Evolutionary conservation across 805 yeast genomes (phyloP).

Genomic region (Yarrowia sp.): DNA sequence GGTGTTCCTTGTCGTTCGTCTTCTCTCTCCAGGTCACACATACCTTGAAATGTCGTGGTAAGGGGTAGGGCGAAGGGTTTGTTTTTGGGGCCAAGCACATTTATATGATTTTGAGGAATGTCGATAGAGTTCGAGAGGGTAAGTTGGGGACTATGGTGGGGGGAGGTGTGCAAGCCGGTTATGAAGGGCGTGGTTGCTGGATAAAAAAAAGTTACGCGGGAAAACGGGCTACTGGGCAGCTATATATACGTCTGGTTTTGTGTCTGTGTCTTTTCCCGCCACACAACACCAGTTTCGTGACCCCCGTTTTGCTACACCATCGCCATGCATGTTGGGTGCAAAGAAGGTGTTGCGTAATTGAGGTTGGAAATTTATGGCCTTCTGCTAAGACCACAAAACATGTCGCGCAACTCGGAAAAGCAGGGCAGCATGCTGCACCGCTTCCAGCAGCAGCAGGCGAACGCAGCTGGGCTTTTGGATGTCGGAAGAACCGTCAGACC

Average conservation of each 20-base stretch:
- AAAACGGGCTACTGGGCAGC: too few relatives aligned
- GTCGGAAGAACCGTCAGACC: constrained; percentile 61
- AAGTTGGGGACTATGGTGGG: constrained; percentile 8
- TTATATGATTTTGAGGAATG: constrained; percentile 23
- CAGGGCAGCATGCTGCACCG: constrained; percentile 69
- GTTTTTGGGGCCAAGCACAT: constrained; percentile 16
- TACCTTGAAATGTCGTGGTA: constrained; percentile 27
- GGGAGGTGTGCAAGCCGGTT: too few relatives aligned
- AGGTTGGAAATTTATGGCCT: not conserved
- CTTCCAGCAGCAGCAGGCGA: constrained; percentile 60
- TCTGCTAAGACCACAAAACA: constrained; percentile 32
- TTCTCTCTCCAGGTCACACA: constrained; percentile 1
- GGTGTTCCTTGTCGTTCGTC: not conserved
- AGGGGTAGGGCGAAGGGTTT: constrained; percentile 28
- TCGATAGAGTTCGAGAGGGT: constrained; percentile 25
- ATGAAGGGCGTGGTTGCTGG: not conserved
- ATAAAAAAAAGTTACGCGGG: too few relatives aligned
- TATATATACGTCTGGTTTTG: too few relatives aligned
- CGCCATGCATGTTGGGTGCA: too few relatives aligned
- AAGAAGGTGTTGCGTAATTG: too few relatives aligned
- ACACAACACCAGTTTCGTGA: not conserved
- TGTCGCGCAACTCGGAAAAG: constrained; percentile 78
- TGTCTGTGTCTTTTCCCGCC: not conserved
- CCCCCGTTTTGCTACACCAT: not conserved
- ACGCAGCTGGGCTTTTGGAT: constrained; percentile 57